Percentiles rank a stretch among this genome's conserved stretches.
Evolutionary conservation across 306 rosid genomes (phyloP).

Genomic region (Psophocarpus tetragonolobus): DNA sequence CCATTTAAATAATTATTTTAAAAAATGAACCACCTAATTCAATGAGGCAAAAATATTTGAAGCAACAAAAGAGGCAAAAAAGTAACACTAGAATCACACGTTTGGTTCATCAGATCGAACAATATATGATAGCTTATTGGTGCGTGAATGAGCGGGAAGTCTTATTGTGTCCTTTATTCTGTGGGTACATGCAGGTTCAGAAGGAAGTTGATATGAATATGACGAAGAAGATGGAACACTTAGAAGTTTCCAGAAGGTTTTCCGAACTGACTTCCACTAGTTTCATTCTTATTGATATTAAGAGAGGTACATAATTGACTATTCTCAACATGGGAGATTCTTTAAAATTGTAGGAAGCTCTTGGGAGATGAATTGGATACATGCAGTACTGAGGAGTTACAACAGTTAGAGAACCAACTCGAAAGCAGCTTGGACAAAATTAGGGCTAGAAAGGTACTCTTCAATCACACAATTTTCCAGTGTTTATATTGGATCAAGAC

Average conservation of each 20-base stretch:
- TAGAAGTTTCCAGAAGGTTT: slow-evolving; percentile 70
- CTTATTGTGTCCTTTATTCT: neutral
- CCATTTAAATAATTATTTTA: no score
- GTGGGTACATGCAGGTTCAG: slow-evolving; percentile 44
- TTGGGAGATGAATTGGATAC: slow-evolving; percentile 71
- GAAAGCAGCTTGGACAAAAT: slow-evolving; percentile 72
- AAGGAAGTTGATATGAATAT: slow-evolving; percentile 48
- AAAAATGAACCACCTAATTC: no score
- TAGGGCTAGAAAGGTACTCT: slow-evolving; percentile 78
- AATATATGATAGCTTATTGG: neutral
- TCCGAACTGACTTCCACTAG: neutral
- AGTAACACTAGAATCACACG: neutral
- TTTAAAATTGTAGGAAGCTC: slow-evolving; percentile 59
- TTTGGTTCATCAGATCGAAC: neutral
- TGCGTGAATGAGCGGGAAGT: neutral
- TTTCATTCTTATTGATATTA: slow-evolving; percentile 10
- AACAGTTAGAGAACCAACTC: slow-evolving; percentile 65
- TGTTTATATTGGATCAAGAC: neutral
- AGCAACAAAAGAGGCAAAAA: neutral
- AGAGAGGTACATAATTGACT: neutral
- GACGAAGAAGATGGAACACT: slow-evolving; percentile 58
- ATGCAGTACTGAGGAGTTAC: slow-evolving; percentile 63
- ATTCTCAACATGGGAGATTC: neutral
- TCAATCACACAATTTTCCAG: neutral
- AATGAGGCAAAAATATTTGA: neutral